These are phyloP conservation scores for Plectranthus barbatus DNA, from an alignment of 257 asterid genomes.

Conservation along the genomic window DNA sequence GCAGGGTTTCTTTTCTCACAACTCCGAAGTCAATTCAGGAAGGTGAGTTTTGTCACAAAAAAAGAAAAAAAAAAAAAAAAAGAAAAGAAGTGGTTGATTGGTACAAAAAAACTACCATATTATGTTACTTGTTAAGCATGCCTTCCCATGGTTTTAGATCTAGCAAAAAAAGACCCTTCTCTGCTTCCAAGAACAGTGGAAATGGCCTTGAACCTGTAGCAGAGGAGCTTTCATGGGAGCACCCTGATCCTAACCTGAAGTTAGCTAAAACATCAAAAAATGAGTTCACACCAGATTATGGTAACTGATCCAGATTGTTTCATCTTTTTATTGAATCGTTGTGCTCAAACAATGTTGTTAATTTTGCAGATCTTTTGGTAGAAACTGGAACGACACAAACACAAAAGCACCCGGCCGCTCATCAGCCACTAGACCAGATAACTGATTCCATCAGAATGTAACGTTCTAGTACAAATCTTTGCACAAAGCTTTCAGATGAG, in stretches of 20 bases:
- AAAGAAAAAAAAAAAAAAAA: too few species aligned
- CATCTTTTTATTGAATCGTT: background rate
- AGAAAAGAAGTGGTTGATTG: background rate
- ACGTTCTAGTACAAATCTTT: background rate
- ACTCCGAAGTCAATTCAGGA: slow-evolving; percentile 53
- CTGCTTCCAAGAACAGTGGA: slow-evolving; percentile 56
- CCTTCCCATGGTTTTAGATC: slow-evolving; percentile 37
- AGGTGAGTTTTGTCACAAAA: slow-evolving; percentile 35
- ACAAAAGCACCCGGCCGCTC: slow-evolving; percentile 28
- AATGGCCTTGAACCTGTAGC: slow-evolving; percentile 74
- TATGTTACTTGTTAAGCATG: background rate
- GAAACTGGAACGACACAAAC: slow-evolving; percentile 95
- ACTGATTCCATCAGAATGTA: slow-evolving; percentile 71
- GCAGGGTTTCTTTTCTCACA: slow-evolving; percentile 46
- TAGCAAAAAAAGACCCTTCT: slow-evolving; percentile 53
- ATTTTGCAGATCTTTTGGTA: slow-evolving; percentile 52
- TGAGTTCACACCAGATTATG: slow-evolving; percentile 38
- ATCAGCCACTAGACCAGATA: slow-evolving; percentile 56
- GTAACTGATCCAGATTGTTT: slow-evolving; percentile 21
- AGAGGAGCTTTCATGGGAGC: slow-evolving; percentile 62
- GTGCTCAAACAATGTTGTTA: background rate
- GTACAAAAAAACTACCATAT: background rate
- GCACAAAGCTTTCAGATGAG: background rate
- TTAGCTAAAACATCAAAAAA: slow-evolving; percentile 38
- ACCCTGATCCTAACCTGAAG: slow-evolving; percentile 46